Base-by-base conservation (phyloP, 768 basidiomycete genomes). In the Mycena rosella region DNA sequence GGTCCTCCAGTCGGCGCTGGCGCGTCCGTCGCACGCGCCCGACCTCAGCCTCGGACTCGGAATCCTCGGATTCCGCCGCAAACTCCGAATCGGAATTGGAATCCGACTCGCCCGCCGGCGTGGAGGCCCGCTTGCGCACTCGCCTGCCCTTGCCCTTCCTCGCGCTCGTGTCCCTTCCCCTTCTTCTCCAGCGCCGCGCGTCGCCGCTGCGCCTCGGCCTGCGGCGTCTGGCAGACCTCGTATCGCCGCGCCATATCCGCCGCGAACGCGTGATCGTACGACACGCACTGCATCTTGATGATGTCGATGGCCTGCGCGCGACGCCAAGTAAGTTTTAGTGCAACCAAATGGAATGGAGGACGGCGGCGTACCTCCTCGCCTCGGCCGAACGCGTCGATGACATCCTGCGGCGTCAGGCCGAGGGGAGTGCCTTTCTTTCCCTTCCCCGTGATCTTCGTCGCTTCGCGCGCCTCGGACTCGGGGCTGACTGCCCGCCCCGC, bases 281-380 rank as follows among this genome's bases (percentile, higher is more conserved):
- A 57, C 3, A 70, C 57, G 30, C 69, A 67, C 27, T 58, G n/a
- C 60, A 70, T 29, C 34, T 22, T 30, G 36, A 70, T 63, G 32
- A 69, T 62, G 5, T 51, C 30, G 48, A 69, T 58, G 1, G n/a
- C 18, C 68, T 69, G 53, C 40, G 40, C 18, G 15, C 4, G 26
- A 36, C 2, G 13, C 15, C 6, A 14, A 54, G n/a, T 22, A n/a
- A 36, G 6, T n/a, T 2, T 14, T 36, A 15, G 34, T 15, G 34
- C 11, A 13, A 22, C 11, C 29, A 30, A 48, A 38, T 6, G 40
- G 40, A 45, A 53, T 7, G 30, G 22, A 15, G 20, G 34, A 1
- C 24, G 30, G 38, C 22, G 5, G 26, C 36, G 26, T 10, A 66
- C 65, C 65, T 79, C 79, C 2, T 79, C 78, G 20, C 79, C 79